phyloP scores from a whole-genome alignment of 108 stramenopile species.

The Mediolabrus comicus region DNA sequence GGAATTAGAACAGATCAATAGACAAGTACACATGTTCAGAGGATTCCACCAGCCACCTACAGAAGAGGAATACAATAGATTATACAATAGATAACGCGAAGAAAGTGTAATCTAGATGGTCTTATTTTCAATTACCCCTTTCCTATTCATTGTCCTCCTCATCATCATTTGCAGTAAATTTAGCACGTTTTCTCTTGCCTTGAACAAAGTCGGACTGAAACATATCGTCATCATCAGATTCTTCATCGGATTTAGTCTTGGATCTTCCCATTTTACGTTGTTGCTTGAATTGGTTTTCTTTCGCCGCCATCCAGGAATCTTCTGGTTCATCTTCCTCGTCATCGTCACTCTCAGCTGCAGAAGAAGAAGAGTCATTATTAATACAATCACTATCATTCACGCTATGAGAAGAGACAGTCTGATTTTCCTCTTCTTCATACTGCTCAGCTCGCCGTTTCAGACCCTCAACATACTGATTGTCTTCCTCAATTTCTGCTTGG shows the following conservation, averaged over 20 bases:
- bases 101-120: no score
- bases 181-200: not conserved
- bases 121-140: no score
- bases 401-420: not conserved
- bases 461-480: not conserved
- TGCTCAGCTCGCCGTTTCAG: not conserved
- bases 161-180: not conserved
- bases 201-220: not conserved
- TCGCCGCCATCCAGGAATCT: slow-evolving; percentile 6
- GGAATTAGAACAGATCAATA: no score
- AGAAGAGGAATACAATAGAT: no score
- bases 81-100: no score
- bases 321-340: slow-evolving; percentile 13
- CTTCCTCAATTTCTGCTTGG: not conserved
- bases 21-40: no score
- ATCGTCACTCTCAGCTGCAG: not conserved
- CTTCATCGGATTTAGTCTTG: not conserved
- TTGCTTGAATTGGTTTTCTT: not conserved
- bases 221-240: not conserved
- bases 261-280: not conserved
- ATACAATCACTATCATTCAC: not conserved
- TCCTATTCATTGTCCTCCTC: no score
- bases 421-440: not conserved
- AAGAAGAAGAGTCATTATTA: not conserved
- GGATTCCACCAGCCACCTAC: no score